Percentiles rank a stretch among this genome's conserved stretches.
phyloP scores from a whole-genome alignment of 1,284 basidiomycete species.

The Cystobasidium sp. region DNA sequence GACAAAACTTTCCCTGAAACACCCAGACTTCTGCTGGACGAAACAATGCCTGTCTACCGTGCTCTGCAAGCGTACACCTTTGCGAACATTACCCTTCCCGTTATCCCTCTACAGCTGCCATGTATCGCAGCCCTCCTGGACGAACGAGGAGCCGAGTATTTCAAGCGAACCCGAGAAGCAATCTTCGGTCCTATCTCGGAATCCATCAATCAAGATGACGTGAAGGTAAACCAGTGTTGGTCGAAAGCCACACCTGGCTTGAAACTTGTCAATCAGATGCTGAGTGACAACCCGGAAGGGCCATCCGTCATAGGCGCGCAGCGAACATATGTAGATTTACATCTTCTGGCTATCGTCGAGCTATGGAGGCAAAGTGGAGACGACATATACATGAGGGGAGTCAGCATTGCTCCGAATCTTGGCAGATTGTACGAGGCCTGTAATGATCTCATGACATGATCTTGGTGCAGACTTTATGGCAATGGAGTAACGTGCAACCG shows the following conservation, averaged over 20 bases:
- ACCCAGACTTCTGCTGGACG: background rate
- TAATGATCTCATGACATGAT: background rate
- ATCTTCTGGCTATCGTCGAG: constrained; percentile 13
- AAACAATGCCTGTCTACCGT: constrained; percentile 6
- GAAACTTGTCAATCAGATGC: constrained; percentile 23
- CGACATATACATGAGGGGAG: background rate
- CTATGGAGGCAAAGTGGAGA: constrained; percentile 18
- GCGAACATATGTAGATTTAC: constrained; percentile 29
- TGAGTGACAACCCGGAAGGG: constrained; percentile 27
- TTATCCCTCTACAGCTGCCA: constrained; percentile 37
- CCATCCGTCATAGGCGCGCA: constrained; percentile 24
- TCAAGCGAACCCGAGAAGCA: constrained; percentile 30
- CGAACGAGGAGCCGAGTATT: constrained; percentile 35
- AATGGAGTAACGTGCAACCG: no score
- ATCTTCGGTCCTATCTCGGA: constrained; percentile 31
- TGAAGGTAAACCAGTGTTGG: constrained; percentile 28
- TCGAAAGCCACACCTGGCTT: constrained; percentile 6
- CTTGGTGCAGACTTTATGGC: no score
- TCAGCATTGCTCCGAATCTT: background rate
- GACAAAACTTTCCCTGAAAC: constrained; percentile 12
- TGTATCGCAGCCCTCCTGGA: constrained; percentile 28
- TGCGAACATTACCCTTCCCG: background rate
- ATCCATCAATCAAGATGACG: constrained; percentile 36
- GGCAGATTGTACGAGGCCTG: constrained; percentile 4
- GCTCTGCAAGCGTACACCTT: constrained; percentile 5